Base-by-base conservation (phyloP, 495 filamentous ascomycete genomes). In the Aspergillus mulundensis region DNA sequence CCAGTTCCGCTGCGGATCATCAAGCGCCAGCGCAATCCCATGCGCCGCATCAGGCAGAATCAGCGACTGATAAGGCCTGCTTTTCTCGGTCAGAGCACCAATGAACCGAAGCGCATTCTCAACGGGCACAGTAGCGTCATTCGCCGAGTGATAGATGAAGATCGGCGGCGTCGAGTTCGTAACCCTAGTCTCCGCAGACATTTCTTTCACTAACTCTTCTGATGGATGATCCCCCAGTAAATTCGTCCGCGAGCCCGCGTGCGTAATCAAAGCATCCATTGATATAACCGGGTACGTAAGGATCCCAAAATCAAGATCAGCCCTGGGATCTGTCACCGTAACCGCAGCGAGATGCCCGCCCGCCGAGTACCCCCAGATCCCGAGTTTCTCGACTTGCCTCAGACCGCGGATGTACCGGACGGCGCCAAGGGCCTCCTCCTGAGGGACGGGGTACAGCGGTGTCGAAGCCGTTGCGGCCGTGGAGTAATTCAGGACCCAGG, bases 301-400 rank as follows among this genome's bases (percentile, higher is more conserved):
- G 32, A 50, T 50, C 11, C 47, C 47, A 18, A 50, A 50, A 19
- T 50, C 47, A 1, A 50, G 47, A 23, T 36, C 47, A 1, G 47
- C 47, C 0, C 15, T n/a, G 5, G 47, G 47, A 21, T 50, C 19
- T 5, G 47, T 50, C 30, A 50, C 16, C 7, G 47, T 50, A 3
- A 50, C 23, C 3, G 47, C 47, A 0, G 47, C 47, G 8, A 50
- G 32, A 10, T 50, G 47, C 6, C 47, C 47, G 10, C 47, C 47
- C 7, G 47, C 47, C 18, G 47, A 50, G 47, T 50, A 50, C 1
- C 47, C 47, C 47, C 47, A 50, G 47, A 50, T 50, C 5, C 47
- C 47, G 30, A 50, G 47, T 23, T 50, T 50, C 3, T 34, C 28
- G 44, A 30, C 46, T 12, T 36, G 1, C 1, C 11, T 49, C 46